Evolutionary conservation across 108 stramenopile genomes (phyloP), one percentile per base, ranked within the genome.

Genomic region (Skeletonema tropicum): DNA sequence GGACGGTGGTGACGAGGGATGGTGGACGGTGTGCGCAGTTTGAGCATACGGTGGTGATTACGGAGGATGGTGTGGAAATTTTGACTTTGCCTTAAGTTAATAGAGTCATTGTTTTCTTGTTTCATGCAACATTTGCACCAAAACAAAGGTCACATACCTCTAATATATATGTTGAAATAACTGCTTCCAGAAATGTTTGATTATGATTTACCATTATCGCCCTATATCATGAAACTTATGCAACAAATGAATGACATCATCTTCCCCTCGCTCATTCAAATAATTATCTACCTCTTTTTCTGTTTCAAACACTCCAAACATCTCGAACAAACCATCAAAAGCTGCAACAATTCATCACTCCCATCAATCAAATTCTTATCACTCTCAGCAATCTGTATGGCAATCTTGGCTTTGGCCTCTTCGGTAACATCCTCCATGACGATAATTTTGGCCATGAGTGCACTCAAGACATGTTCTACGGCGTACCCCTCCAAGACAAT

Each of bases 21-120:
- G 97, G 96, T 23, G 86, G 88, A 0, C 73, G 93, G 57, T 83
- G 97, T 15, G 98, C 99, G 3, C 99, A 99, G 73, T 99, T 98
- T 83, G 99, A 99, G 73, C 99, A 99, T 79, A 99, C 97, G 5
- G 84, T 99, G 45, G 73, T 98, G 23, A 92, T 99, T 41, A 99
- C 95, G 7, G 93, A 91, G 9, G 69, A 83, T 41, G 98, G 98
- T 29, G 92, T 87, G 14, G 98, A 99, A 80, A 91, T 98, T 17
- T 77, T 99, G 76, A 99, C 98, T 32, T 33, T 60, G 48, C 77
- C 70, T 64, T 70, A 61, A 57, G n/a, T n/a, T 15, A 3, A n/a
- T 12, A 13, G 39, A 41, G 39, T 11, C 12, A 12, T 12, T 8
- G 6, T 35, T 35, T 35, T 8, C 35, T 35, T 35, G 35, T 35